Conservation (phyloP, 2,329 filamentous ascomycete species). For the Cercospora sesami region DNA sequence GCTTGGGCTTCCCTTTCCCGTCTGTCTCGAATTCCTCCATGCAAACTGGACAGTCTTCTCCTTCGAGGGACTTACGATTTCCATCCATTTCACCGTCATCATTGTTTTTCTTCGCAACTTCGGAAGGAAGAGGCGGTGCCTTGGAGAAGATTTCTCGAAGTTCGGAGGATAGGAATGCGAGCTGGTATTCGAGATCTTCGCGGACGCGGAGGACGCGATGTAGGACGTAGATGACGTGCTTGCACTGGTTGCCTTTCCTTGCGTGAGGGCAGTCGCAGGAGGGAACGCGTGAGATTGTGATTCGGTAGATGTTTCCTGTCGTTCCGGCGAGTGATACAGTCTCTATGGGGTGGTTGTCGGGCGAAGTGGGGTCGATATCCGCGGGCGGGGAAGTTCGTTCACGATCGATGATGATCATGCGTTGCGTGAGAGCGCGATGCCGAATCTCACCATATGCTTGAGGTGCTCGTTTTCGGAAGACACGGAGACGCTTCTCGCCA, state of each 20-base stretch:
- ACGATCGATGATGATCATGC: conserved; percentile 37
- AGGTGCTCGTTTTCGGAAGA: conserved; percentile 31
- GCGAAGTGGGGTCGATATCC: conserved; percentile 8
- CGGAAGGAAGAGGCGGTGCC: conserved; percentile 53
- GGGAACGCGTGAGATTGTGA: conserved; percentile 55
- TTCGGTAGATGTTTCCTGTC: conserved; percentile 63
- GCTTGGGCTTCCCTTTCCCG: conserved; percentile 8
- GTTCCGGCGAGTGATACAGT: conserved; percentile 59
- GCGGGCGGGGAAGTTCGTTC: conserved; percentile 20
- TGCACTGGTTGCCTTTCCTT: conserved; percentile 56
- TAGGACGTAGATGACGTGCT: conserved; percentile 64
- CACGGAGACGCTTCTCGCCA: conserved; percentile 32
- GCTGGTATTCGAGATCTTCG: conserved; percentile 58
- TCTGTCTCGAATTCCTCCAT: conserved; percentile 37
- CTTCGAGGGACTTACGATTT: conserved; percentile 60
- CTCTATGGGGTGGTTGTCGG: conserved; percentile 50
- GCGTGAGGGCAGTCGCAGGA: conserved; percentile 38
- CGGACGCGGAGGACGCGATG: conserved; percentile 59
- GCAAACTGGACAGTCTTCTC: conserved; percentile 62
- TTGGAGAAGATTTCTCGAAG: conserved; percentile 58
- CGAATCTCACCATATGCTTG: conserved; percentile 29
- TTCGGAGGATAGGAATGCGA: conserved; percentile 61
- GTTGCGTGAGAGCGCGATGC: conserved; percentile 36
- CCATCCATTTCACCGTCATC: conserved; percentile 45
- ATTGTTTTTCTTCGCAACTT: conserved; percentile 32